Percentiles rank a stretch among this genome's conserved stretches.
These are phyloP conservation scores for Aspergillus phoenicis DNA, from an alignment of 2,329 filamentous ascomycete genomes.

Conservation along the genomic window DNA sequence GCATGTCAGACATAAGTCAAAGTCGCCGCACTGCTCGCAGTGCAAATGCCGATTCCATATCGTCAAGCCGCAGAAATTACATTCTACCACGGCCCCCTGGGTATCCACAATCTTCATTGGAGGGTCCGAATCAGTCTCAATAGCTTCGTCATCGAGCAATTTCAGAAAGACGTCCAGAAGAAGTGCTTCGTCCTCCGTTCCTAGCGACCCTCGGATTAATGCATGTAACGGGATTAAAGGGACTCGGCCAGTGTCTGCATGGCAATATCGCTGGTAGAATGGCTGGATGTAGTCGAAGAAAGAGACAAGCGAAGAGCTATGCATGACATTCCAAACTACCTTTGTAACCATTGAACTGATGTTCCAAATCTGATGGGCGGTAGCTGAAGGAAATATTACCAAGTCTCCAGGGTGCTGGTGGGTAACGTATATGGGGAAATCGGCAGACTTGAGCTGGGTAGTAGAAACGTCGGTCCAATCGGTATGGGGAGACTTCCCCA, in stretches of 20 bases:
- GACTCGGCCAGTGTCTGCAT: constrained; percentile 33
- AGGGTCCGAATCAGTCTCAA: constrained; percentile 25
- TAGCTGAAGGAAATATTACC: constrained; percentile 40
- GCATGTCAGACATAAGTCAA: constrained; percentile 40
- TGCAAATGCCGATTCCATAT: constrained; percentile 44
- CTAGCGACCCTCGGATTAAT: constrained; percentile 18
- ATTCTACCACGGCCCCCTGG: constrained; percentile 37
- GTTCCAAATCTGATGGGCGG: constrained; percentile 43
- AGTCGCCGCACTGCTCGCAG: constrained; percentile 40
- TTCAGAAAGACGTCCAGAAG: constrained; percentile 34
- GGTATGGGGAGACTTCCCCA: constrained; percentile 38
- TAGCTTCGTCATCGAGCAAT: constrained; percentile 37
- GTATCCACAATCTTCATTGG: constrained; percentile 32
- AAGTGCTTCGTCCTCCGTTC: constrained; percentile 27
- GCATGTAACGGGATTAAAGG: constrained; percentile 34
- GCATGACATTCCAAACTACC: constrained; percentile 42
- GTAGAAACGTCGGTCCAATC: constrained; percentile 38
- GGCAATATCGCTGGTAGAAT: constrained; percentile 37
- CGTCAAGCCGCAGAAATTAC: constrained; percentile 41
- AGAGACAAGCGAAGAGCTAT: constrained; percentile 36
- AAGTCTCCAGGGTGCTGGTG: constrained; percentile 38
- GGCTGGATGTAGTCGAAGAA: constrained; percentile 41
- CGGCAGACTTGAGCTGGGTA: constrained; percentile 33
- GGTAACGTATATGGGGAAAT: constrained; percentile 41
- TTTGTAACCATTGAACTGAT: constrained; percentile 37